Evolutionary conservation across 257 asterid species (phyloP), one percentile per base, ranked within the genome.

Genomic region (Salvia miltiorrhiza): DNA sequence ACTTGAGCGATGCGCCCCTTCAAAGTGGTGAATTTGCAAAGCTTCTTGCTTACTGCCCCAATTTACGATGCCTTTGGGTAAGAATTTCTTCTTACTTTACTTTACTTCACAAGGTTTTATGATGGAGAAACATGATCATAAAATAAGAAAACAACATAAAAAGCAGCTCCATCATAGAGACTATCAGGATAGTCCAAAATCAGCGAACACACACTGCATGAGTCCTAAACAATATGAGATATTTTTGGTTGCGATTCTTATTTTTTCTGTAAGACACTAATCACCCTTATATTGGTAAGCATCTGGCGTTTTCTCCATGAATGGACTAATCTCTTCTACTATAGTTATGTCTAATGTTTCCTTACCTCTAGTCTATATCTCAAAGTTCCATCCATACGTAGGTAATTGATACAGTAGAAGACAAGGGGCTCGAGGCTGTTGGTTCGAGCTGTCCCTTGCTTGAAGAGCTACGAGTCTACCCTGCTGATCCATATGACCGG

Each of bases 21-120:
- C 81, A 75, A 63, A 85, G 89, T 73, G 82, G 72, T 67, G 95
- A 85, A 73, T 76, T 88, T 20, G 80, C 80, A 0, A 78, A 77
- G 76, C 84, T 91, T 73, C 78, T 91, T 32, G 69, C 73, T 70
- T 83, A 82, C 79, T 91, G 97, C 83, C 86, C 85, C 32, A 86
- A 81, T 65, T 67, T 91, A 54, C 87, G 82, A 32, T 85, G 97
- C 73, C 93, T 91, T 41, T 91, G 96, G 96, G 97, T 91, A 87
- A 83, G 90, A 41, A 47, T 17, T 17, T 1, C 16, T 59, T 35
- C 1, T 9, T 20, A 5, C 2, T 7, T n/a, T n/a, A n/a, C n/a
- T n/a, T n/a, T n/a, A 17, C 19, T 19, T 35, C 6, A 5, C 9
- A 9, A 5, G 3, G 13, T 6, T 6, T 1, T 6, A 37, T 6